These are phyloP conservation scores for Groenewaldozyma auringiensis DNA, from an alignment of 1,139 yeast species.

Conservation along the genomic window DNA sequence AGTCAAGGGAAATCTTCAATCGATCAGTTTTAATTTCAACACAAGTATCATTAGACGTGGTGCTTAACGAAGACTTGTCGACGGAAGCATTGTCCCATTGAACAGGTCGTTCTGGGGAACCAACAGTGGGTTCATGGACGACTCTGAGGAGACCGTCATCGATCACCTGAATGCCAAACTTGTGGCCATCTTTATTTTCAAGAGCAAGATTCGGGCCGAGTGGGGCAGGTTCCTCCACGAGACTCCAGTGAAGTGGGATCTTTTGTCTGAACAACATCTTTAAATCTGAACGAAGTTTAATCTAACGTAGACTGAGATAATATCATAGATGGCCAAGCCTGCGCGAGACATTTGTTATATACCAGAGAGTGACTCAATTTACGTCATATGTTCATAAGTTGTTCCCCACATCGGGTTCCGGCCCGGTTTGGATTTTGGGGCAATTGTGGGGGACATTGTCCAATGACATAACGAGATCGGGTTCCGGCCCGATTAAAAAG, in stretches of 20 bases:
- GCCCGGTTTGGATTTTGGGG: not conserved
- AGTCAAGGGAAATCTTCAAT: slow-evolving; percentile 3
- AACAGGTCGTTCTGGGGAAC: not conserved
- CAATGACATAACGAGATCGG: not conserved
- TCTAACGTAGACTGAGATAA: too few relatives aligned
- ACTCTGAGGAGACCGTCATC: slow-evolving; percentile 9
- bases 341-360: too few relatives aligned
- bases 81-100: slow-evolving; percentile 4
- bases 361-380: not conserved
- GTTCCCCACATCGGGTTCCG: not conserved
- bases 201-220: slow-evolving; percentile 3
- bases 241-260: slow-evolving; percentile 6
- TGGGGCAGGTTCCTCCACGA: not conserved
- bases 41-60: not conserved
- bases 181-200: slow-evolving; percentile 3
- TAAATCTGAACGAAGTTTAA: not conserved
- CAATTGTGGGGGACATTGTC: not conserved
- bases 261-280: slow-evolving; percentile 10
- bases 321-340: too few relatives aligned
- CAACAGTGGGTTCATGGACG: slow-evolving; percentile 7
- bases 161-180: slow-evolving; percentile 8
- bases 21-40: not conserved
- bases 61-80: not conserved
- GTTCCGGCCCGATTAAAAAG: not conserved
- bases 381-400: not conserved